These are phyloP conservation scores for Paracoccidioides brasiliensis DNA, from an alignment of 2,329 filamentous ascomycete species.

Conservation along the genomic window DNA sequence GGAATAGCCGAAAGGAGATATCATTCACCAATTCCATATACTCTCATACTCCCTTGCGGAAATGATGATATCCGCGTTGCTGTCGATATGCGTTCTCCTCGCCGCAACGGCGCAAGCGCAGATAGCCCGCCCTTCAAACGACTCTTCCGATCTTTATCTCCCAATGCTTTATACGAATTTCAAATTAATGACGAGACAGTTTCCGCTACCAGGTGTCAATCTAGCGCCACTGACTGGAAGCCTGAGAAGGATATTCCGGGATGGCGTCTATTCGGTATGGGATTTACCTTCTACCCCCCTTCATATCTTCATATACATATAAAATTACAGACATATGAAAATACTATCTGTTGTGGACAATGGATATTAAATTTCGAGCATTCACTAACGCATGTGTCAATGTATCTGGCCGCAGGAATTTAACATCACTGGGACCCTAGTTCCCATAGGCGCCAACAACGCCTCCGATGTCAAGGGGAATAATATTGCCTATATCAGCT, in stretches of 20 bases:
- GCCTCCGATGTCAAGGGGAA: constrained; percentile 15
- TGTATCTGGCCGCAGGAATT: constrained; percentile 11
- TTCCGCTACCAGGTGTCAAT: neutral
- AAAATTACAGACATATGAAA: neutral
- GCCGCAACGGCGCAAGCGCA: neutral
- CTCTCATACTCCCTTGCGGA: neutral
- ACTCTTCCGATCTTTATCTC: neutral
- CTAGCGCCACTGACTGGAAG: neutral
- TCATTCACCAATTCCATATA: neutral
- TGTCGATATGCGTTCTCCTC: neutral
- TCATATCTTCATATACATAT: neutral
- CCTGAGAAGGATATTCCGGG: neutral
- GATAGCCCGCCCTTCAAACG: neutral
- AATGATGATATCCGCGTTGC: neutral
- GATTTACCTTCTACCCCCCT: neutral
- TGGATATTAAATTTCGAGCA: neutral
- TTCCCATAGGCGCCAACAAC: constrained; percentile 19
- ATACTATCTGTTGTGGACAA: neutral
- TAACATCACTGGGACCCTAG: constrained; percentile 17
- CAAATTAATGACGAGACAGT: neutral
- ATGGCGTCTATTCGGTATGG: neutral
- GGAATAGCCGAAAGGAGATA: neutral
- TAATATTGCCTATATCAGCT: constrained; percentile 30
- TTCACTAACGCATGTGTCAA: neutral
- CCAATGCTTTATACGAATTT: neutral